Conservation (phyloP, 2,329 filamentous ascomycete species). For the Colletotrichum lentis region DNA sequence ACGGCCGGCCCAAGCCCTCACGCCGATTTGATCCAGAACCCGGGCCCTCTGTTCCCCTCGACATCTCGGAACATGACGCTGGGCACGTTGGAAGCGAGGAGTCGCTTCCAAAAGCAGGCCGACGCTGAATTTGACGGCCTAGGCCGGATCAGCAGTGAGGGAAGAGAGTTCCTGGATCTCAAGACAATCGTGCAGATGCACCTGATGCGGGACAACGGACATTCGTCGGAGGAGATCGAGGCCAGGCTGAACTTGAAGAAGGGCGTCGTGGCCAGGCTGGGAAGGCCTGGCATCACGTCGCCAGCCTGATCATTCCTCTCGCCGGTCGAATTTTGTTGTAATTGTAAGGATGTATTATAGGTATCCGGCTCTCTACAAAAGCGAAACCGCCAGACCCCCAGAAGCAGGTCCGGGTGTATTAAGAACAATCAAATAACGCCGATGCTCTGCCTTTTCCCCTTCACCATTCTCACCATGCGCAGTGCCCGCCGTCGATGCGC, state of each 20-base stretch:
- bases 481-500: constrained; percentile 75
- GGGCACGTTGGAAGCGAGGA: constrained; percentile 59
- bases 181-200: constrained; percentile 58
- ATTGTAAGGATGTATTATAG: constrained; percentile 24
- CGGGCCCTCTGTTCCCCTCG: constrained; percentile 45
- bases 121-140: constrained; percentile 55
- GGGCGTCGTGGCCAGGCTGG: constrained; percentile 57
- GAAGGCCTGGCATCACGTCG: constrained; percentile 47
- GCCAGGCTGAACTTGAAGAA: constrained; percentile 53
- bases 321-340: background rate
- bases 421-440: constrained; percentile 21
- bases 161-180: constrained; percentile 58
- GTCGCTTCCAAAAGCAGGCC: constrained; percentile 53
- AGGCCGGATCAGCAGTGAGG: constrained; percentile 46
- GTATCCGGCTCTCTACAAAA: constrained; percentile 15
- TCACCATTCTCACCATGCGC: constrained; percentile 58
- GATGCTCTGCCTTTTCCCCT: constrained; percentile 5
- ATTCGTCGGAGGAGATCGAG: constrained; percentile 55
- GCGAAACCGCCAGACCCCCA: constrained; percentile 20
- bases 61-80: constrained; percentile 56
- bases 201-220: constrained; percentile 53
- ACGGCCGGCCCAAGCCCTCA: constrained; percentile 46
- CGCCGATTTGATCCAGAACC: constrained; percentile 26
- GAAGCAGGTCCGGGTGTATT: constrained; percentile 14
- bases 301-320: constrained; percentile 1